Base-by-base conservation (phyloP, 768 basidiomycete species). In the Naematelia encephala region DNA sequence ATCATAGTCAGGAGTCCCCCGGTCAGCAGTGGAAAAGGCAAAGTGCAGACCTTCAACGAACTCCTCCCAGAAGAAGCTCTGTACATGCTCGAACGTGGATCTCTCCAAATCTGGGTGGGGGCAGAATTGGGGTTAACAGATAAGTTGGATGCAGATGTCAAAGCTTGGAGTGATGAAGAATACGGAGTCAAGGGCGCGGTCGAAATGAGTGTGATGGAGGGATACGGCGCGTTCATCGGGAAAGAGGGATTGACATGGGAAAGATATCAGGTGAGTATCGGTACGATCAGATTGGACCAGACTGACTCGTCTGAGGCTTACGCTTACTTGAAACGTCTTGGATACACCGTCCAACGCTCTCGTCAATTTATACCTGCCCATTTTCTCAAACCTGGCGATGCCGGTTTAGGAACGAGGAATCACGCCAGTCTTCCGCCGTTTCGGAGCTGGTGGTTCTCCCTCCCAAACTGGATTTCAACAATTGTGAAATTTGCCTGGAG, bases 31-130 rank as follows among this genome's bases (percentile, higher is more conserved):
- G 39, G 64, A 59, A 60, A 61, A 62, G 49, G 45, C 53, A 53
- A 68, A n/a, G 59, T 69, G 23, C 13, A 90, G 86, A 74, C 69
- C n/a, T 80, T 86, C 25, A 79, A 90, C 16, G 91, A 97, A 70
- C 81, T 99, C 0, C 81, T 99, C 1, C 96, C 96, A 0, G 96
- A 99, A 78, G 96, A 99, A 79, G 85, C 90, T 0, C 82, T 99
- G 16, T 98, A 97, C 80, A 83, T 98, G 28, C 82, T 94, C 46
- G 96, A 98, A 77, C 81, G 93, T 44, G 94, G 96, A 0, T 82
- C 87, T 1, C 78, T 97, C 62, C 88, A 84, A 61, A 69, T 70
- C 22, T 77, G 68, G 71, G 12, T 66, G 26, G 61, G 57, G 19
- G 22, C 55, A 22, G 50, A 56, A 21, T 4, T 28, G 19, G 61